Conservation (phyloP, 257 asterid species). For the Lantana camara region DNA sequence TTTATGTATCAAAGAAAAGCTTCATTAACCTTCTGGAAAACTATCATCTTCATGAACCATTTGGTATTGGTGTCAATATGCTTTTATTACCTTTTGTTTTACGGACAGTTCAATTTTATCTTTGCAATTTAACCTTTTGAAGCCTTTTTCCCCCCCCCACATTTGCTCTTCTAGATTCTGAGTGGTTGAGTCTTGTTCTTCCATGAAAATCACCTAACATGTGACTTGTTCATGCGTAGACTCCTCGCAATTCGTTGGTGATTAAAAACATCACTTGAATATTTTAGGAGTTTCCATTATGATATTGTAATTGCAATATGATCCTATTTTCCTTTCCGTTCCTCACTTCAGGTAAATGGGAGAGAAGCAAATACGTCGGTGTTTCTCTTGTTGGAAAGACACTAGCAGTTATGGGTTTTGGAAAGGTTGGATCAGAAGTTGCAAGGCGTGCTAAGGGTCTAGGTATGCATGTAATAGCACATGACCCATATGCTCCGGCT, state of each 20-base stretch:
- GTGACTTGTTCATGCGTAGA: no score
- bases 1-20: neutral
- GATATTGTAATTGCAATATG: no score
- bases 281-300: no score
- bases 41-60: neutral
- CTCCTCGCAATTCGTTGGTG: slow-evolving; percentile 1
- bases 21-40: neutral
- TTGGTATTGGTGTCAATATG: neutral
- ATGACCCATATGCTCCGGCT: slow-evolving; percentile 77
- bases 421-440: slow-evolving; percentile 78
- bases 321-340: neutral
- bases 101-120: neutral
- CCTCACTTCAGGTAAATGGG: slow-evolving; percentile 56
- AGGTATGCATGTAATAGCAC: slow-evolving; percentile 77
- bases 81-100: neutral
- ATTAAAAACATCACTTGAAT: no score
- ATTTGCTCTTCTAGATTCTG: neutral
- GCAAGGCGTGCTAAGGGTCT: slow-evolving; percentile 85
- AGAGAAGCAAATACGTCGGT: slow-evolving; percentile 70
- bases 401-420: slow-evolving; percentile 74
- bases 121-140: no score
- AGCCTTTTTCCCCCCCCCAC: no score
- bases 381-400: slow-evolving; percentile 77
- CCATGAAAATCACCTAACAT: no score
- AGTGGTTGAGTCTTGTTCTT: no score